These are phyloP conservation scores for Pseudogymnoascus sp. DNA, from an alignment of 2,329 filamentous ascomycete genomes.

Conservation along the genomic window DNA sequence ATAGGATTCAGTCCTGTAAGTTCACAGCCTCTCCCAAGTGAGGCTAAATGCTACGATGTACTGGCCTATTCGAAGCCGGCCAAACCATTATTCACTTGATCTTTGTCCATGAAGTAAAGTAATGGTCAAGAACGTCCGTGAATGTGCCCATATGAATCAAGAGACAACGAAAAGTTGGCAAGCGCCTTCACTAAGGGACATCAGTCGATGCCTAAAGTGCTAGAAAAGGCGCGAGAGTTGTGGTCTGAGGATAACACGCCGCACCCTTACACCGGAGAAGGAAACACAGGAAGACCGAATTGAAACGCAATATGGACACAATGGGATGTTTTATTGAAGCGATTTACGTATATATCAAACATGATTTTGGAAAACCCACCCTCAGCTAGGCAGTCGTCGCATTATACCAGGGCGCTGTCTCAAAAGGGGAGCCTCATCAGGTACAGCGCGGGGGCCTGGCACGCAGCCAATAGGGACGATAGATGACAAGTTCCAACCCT, in stretches of 20 bases:
- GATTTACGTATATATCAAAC: background rate
- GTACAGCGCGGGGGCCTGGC: background rate
- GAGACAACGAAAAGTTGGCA: background rate
- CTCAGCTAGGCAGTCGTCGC: background rate
- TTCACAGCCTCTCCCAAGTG: background rate
- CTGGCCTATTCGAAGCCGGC: background rate
- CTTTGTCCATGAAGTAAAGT: background rate
- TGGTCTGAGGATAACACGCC: background rate
- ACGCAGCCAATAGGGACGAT: background rate
- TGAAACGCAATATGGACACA: background rate
- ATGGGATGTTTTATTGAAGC: background rate
- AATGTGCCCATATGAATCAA: background rate
- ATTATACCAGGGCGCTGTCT: background rate
- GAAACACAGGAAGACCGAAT: background rate
- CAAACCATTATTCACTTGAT: background rate
- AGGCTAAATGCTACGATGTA: background rate
- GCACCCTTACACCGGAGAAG: background rate
- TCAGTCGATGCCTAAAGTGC: background rate
- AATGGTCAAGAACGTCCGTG: background rate
- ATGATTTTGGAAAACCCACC: background rate
- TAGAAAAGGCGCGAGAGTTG: background rate
- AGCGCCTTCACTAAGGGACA: background rate
- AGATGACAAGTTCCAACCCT: background rate
- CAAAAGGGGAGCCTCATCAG: background rate
- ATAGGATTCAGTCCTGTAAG: background rate